Base-by-base conservation (phyloP, 1,284 basidiomycete genomes). In the Tausonia pullulans region DNA sequence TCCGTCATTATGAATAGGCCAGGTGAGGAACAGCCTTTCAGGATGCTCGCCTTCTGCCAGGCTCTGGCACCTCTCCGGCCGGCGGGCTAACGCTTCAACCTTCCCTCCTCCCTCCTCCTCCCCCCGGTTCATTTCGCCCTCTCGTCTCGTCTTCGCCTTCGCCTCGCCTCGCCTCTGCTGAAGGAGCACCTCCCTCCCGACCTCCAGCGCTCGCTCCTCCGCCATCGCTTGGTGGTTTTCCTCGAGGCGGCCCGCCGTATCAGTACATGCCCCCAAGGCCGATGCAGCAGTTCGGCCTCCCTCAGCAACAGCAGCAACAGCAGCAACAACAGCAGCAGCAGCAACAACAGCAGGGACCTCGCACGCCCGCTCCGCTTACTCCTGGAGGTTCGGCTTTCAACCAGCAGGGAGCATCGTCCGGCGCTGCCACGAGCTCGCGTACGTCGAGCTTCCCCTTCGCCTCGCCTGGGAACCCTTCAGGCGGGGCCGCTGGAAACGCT, bases 191-290 rank as follows among this genome's bases (percentile, higher is more conserved):
- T 5, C 54, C 59, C 5, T 61, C 54, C 13, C 56, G 54, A 39
- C 64, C 56, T 2, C 55, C 53, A 40, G 59, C 60, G 10, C 52
- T 58, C 13, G 64, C 64, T 14, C 63, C 63, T 16, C 52, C 63
- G 39, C 58, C 63, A 40, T 60, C 64, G 7, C 51, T 60, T 27
- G 59, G 58, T 11, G 64, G 53, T 4, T 65, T 60, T 43, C 52
- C 64, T 55, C 44, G 58, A 5, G 52, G 49, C 45, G 62, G 62
- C 16, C 64, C 64, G 48, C 64, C 64, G 8, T 60, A 54, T 46
- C 64, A 63, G 49, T 63, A 63, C 49, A 63, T 60, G 60, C 54
- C 58, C 16, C 63, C 59, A 51, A 52, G 54, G 14, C 59, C 59
- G 48, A 54, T 57, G 43, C 54, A 61, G 59, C 63, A 54, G 51